A percentile compares a stretch with the other conserved stretches of the same genome.
These are phyloP conservation scores for Echites panduratus DNA, from an alignment of 257 asterid species.

Conservation along the genomic window DNA sequence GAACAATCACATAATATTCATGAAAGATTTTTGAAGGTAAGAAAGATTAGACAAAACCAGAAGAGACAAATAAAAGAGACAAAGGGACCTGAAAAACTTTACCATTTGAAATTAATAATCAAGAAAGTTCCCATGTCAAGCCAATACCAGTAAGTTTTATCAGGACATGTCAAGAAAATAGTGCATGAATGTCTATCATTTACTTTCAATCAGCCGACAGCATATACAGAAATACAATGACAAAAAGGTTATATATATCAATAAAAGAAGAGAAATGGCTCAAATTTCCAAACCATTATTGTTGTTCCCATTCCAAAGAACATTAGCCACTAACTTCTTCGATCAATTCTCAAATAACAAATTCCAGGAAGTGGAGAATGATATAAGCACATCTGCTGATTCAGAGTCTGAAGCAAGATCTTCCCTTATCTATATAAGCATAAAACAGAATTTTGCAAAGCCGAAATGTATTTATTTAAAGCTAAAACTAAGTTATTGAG, in stretches of 20 bases:
- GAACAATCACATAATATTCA: neutral
- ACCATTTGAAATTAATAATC: conserved; percentile 5
- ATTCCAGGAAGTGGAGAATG: conserved; percentile 11
- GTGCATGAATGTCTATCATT: neutral
- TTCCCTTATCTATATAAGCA: conserved; percentile 7
- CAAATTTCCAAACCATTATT: neutral
- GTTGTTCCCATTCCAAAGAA: neutral
- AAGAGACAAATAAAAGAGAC: conserved; percentile 2
- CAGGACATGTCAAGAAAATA: neutral
- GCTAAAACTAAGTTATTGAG: conserved; percentile 14
- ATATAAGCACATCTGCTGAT: conserved; percentile 14
- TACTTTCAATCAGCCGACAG: conserved; percentile 1
- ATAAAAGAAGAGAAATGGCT: neutral
- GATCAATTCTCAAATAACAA: neutral
- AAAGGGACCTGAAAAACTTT: neutral
- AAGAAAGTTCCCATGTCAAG: conserved; percentile 1
- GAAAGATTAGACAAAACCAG: neutral
- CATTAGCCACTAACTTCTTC: neutral
- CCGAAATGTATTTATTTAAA: neutral
- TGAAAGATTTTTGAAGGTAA: conserved; percentile 4
- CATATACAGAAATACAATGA: neutral
- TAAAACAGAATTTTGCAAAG: conserved; percentile 1
- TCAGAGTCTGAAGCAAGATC: conserved; percentile 12
- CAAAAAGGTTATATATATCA: neutral
- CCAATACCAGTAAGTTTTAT: neutral